Evolutionary conservation across 768 basidiomycete genomes (phyloP).

Genomic region (Lactarius hengduanensis): DNA sequence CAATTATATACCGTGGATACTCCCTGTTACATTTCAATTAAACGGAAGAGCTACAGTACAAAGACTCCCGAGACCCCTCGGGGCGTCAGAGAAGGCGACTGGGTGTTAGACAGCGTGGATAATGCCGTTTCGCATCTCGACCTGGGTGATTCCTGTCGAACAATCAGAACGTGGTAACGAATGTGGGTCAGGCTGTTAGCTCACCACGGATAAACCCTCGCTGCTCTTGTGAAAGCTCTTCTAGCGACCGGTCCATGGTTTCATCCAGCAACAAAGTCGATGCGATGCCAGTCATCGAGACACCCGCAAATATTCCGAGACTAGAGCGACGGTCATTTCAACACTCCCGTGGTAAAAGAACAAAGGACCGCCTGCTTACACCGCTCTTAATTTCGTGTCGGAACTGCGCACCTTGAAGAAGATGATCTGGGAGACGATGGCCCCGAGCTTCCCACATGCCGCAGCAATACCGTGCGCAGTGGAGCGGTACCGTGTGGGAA

Average conservation of each 20-base stretch:
- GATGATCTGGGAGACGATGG: constrained; percentile 41
- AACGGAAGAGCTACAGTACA: not conserved
- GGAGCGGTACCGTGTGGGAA: constrained; percentile 46
- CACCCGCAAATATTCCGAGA: constrained; percentile 45
- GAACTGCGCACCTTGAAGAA: constrained; percentile 34
- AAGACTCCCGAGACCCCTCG: not conserved
- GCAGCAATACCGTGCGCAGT: constrained; percentile 46
- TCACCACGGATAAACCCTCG: constrained; percentile 33
- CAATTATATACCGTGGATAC: not conserved
- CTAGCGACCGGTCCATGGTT: constrained; percentile 39
- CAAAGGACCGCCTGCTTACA: constrained; percentile 33
- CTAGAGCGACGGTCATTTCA: constrained; percentile 23
- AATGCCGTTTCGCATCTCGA: constrained; percentile 6
- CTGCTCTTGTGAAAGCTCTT: constrained; percentile 37
- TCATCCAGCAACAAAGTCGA: constrained; percentile 46
- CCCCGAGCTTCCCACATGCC: constrained; percentile 45
- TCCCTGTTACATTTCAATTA: not conserved
- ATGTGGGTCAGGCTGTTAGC: not conserved
- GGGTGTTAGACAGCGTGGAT: not conserved
- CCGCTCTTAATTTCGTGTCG: constrained; percentile 33
- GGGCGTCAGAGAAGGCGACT: not conserved
- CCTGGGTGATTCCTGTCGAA: not conserved
- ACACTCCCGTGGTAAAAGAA: not conserved
- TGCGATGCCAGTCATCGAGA: constrained; percentile 43
- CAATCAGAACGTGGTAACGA: not conserved